phyloP scores from a whole-genome alignment of 2,329 filamentous ascomycete genomes.

The Phaeosphaeria sp. region DNA sequence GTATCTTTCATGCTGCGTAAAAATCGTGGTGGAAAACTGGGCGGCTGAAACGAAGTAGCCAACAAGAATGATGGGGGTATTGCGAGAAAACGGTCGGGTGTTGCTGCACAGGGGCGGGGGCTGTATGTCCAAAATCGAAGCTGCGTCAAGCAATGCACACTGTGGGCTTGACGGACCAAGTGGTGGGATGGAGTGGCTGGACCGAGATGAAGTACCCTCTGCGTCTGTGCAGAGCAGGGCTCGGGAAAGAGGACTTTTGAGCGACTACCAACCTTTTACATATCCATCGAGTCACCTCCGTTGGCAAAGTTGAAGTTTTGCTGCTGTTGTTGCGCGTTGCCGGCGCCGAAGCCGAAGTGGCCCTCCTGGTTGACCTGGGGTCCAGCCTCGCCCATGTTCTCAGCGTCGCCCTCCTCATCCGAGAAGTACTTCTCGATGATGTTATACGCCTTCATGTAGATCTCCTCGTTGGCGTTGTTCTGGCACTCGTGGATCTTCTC shows the following conservation, averaged over 20 bases:
- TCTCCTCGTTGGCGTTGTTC: slow-evolving; percentile 99
- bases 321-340: slow-evolving; percentile 65
- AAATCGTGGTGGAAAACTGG: slow-evolving; percentile 42
- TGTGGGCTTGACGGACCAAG: slow-evolving; percentile 20
- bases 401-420: slow-evolving; percentile 87
- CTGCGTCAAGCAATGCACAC: slow-evolving; percentile 31
- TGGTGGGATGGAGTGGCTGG: slow-evolving; percentile 16
- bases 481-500: slow-evolving; percentile 99
- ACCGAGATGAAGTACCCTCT: slow-evolving; percentile 8
- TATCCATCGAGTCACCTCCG: slow-evolving; percentile 76
- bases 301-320: slow-evolving; percentile 95
- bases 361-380: slow-evolving; percentile 75
- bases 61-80: slow-evolving; percentile 24
- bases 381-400: slow-evolving; percentile 78
- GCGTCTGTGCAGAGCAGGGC: slow-evolving; percentile 9
- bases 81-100: slow-evolving; percentile 27
- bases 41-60: slow-evolving; percentile 22
- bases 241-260: slow-evolving; percentile 13
- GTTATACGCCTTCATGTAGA: slow-evolving; percentile 99
- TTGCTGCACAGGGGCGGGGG: slow-evolving; percentile 18
- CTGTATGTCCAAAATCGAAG: slow-evolving; percentile 31
- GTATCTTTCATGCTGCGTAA: slow-evolving; percentile 50
- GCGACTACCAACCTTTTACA: slow-evolving; percentile 57
- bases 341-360: slow-evolving; percentile 79
- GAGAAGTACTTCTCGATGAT: slow-evolving; percentile 99